A percentile compares a stretch with the other conserved stretches of the same genome.
Evolutionary conservation across 2,329 filamentous ascomycete species (phyloP).

Genomic region (Furcasterigmium sp.): DNA sequence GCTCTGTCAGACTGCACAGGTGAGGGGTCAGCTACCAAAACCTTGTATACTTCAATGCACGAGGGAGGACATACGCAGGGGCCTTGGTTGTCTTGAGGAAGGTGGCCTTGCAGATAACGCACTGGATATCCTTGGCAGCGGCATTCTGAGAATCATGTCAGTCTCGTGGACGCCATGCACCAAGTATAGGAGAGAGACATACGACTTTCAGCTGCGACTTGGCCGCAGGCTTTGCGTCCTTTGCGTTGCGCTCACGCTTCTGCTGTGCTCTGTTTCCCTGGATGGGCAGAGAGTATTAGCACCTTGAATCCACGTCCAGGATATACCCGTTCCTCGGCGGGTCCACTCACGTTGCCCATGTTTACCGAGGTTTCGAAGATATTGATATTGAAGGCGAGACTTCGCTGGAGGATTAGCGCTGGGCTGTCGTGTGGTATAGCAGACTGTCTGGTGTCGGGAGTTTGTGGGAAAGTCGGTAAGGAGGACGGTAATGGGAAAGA

Average conservation of each 20-base stretch:
- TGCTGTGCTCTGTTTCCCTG: constrained; percentile 63
- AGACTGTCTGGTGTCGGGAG: neutral
- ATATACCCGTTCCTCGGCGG: neutral
- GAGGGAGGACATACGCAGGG: constrained; percentile 51
- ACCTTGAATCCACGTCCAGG: no score
- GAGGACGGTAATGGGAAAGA: neutral
- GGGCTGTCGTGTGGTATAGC: no score
- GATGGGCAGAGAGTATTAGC: neutral
- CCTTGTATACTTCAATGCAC: neutral
- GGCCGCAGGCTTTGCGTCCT: constrained; percentile 50
- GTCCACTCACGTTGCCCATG: constrained; percentile 8
- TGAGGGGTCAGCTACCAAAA: constrained; percentile 6
- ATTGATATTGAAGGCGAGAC: neutral
- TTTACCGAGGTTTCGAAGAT: neutral
- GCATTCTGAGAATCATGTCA: constrained; percentile 50
- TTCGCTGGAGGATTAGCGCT: neutral
- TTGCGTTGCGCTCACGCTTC: constrained; percentile 68
- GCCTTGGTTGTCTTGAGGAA: constrained; percentile 74
- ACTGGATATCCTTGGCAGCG: constrained; percentile 71
- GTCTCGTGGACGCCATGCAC: constrained; percentile 1
- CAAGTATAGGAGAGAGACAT: constrained; percentile 24
- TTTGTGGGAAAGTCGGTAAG: neutral
- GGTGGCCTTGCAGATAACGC: constrained; percentile 69
- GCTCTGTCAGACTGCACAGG: constrained; percentile 55
- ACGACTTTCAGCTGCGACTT: constrained; percentile 67